Evolutionary conservation across 306 rosid species (phyloP).

Genomic region (Hippophae rhamnoides): DNA sequence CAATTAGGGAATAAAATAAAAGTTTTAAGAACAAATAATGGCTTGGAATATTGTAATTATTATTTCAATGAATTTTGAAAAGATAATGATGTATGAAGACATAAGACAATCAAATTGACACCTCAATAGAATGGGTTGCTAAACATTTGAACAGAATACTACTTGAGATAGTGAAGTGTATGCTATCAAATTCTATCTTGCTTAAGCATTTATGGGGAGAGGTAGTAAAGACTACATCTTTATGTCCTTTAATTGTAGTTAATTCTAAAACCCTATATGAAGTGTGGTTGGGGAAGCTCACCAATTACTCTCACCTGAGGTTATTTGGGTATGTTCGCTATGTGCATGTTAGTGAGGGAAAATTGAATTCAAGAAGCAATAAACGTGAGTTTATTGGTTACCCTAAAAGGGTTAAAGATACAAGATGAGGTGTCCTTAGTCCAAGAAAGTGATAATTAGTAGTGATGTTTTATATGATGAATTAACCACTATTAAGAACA

Average conservation of each 20-base stretch:
- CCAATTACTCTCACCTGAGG: background rate
- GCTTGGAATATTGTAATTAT: background rate
- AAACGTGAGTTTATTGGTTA: background rate
- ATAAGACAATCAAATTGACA: background rate
- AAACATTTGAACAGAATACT: background rate
- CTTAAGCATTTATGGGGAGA: background rate
- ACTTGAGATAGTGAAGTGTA: background rate
- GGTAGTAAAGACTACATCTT: background rate
- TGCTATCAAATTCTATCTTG: background rate
- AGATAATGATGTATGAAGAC: background rate
- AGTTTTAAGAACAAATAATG: background rate
- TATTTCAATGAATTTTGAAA: background rate
- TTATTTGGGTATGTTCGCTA: background rate
- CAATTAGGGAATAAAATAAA: too few relatives aligned
- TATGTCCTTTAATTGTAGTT: background rate
- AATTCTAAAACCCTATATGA: background rate
- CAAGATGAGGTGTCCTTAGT: background rate
- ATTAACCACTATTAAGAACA: too few relatives aligned
- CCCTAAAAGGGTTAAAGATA: background rate
- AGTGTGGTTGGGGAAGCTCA: background rate
- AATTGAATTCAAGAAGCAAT: background rate
- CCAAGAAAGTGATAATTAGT: background rate
- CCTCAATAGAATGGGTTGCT: slow-evolving; percentile 1
- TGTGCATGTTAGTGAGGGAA: background rate
- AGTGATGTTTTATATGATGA: background rate